Base-by-base conservation (phyloP, 2,329 filamentous ascomycete species). In the Diaporthe longicolla region DNA sequence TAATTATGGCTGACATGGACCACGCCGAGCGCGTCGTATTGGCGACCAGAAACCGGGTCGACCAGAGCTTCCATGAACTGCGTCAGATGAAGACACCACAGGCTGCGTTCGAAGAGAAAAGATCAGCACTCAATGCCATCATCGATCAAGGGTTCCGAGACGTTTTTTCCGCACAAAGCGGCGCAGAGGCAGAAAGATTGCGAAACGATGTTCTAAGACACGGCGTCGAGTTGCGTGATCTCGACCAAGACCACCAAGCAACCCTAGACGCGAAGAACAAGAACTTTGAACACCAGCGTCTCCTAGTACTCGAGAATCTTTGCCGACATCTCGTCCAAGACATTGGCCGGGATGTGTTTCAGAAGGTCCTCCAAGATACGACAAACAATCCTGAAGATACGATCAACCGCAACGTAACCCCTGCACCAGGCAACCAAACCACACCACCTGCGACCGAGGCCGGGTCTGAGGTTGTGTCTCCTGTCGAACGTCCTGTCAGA, bases 371-470 rank as follows among this genome's bases (percentile, higher is more conserved):
- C 24, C 59, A 24, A n/a, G 40, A 63, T 32, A n/a, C 32, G 24
- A 63, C 24, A n/a, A 48, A 32, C 13, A 63, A 45, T 45, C 6
- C 59, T 48, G n/a, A 40, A 63, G 59, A 63, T n/a, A 15, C 59
- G 24, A 17, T 15, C 24, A 48, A 11, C 24, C 15, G 19, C 59
- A 45, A 32, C 29, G 29, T 32, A 6, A 32, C 8, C 37, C 3
- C 40, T 37, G 9, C 59, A 45, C 40, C 59, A 63, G 59, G 24
- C 17, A 45, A 21, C 24, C 59, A 63, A 48, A 40, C 40, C 32
- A 63, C 59, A 48, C 24, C 59, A 63, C 59, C 37, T 63, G 59
- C 40, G 45, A 45, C 58, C 17, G 59, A 63, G 59, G 13, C 59
- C 40, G 40, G 45, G 24, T 17, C 59, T 32, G 40, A 48, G 24